A percentile compares a stretch with the other conserved stretches of the same genome.
phyloP scores from a whole-genome alignment of 2,329 filamentous ascomycete species.

The Penicillium palitans region DNA sequence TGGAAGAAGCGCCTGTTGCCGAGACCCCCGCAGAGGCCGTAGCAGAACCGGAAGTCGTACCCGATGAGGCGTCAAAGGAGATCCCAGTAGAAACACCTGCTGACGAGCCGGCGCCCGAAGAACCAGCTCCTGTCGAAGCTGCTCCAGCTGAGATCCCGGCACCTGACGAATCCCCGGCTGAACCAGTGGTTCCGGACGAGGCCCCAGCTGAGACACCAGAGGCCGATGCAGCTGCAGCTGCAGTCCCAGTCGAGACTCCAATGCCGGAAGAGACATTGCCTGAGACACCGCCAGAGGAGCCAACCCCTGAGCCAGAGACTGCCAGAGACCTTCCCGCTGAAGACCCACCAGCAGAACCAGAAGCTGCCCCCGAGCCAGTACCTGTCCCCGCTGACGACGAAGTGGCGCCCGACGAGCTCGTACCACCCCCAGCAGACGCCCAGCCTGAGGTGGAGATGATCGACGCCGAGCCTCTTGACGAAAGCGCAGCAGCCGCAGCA shows the following conservation, averaged over 20 bases:
- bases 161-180: conserved; percentile 10
- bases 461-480: conserved; percentile 3
- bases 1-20: conserved; percentile 10
- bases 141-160: conserved; percentile 7
- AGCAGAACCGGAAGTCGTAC: conserved; percentile 5
- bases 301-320: conserved; percentile 2
- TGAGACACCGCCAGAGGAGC: conserved; percentile 9
- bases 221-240: conserved; percentile 10
- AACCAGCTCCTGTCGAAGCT: conserved; percentile 10
- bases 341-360: conserved; percentile 10
- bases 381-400: conserved; percentile 12
- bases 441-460: conserved; percentile 2
- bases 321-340: conserved; percentile 8
- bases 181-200: conserved; percentile 13
- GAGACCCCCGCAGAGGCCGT: conserved; percentile 1
- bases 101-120: conserved; percentile 6
- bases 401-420: conserved; percentile 7
- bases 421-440: conserved; percentile 2
- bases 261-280: conserved; percentile 1
- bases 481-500: conserved; percentile 13
- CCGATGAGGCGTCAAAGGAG: conserved; percentile 10
- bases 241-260: conserved; percentile 3
- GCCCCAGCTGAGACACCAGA: conserved; percentile 3
- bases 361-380: conserved; percentile 11
- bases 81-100: conserved; percentile 5